Base-by-base conservation (phyloP, 768 basidiomycete genomes). In the Auriculariales sp. region DNA sequence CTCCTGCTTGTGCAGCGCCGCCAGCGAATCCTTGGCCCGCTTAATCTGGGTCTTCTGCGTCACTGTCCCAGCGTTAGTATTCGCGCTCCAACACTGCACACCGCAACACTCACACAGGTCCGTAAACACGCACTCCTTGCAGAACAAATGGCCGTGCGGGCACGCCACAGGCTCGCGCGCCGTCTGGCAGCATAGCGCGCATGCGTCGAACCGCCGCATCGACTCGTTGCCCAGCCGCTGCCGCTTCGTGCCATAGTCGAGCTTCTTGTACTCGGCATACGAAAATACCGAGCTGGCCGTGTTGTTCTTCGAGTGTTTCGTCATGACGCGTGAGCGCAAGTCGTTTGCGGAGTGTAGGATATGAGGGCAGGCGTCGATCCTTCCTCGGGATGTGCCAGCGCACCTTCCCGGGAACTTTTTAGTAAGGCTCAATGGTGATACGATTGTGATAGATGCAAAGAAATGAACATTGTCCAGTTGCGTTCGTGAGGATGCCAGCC, bases 1-100 rank as follows among this genome's bases (percentile, higher is more conserved):
- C n/a, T 80, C 83, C 53, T 92, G 86, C 49, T 70, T 74, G 61
- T 77, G 82, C 59, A 91, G 68, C 0, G 71, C 69, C 51, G 85
- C 86, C 28, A 98, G 67, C 50, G 77, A 76, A 14, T 73, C 76
- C 61, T 92, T 89, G 64, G 95, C 89, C n/a, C 76, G 71, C 65
- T 94, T 92, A 55, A 98, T 92, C 54, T 88, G 84, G 55, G 83
- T 84, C 66, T 91, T 93, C 71, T 98, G 95, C 25, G 72, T 69
- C 56, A 94, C 86, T 88, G 28, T 58, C 28, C 52, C 33, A 53
- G n/a, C 10, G 58, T 50, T 34, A 48, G 47, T 50, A 22, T 24
- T 54, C 48, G 49, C 49, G 47, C 49, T 34, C n/a, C 29, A 47
- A 42, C 32, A 17, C 27, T 46, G 30, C 17, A 25, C 14, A 9